These are phyloP conservation scores for Globisporangium heterothallicum DNA, from an alignment of 352 stramenopile genomes.

Conservation along the genomic window DNA sequence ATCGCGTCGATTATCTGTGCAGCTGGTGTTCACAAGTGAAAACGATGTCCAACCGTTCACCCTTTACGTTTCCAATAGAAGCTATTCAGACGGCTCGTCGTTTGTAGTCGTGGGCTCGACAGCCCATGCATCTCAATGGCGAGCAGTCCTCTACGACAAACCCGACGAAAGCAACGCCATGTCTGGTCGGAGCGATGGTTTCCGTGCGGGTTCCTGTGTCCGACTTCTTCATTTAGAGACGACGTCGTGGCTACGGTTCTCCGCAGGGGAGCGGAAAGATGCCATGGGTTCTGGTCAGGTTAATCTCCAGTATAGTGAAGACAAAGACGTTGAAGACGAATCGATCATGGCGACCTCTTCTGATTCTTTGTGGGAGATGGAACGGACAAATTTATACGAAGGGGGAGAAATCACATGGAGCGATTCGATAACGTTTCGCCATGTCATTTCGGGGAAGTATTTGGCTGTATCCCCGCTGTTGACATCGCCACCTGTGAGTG, in stretches of 20 bases:
- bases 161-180: constrained; percentile 12
- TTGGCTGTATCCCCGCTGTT: constrained; percentile 24
- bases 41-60: constrained; percentile 41
- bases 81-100: constrained; percentile 22
- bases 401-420: constrained; percentile 53
- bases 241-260: constrained; percentile 52
- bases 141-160: constrained; percentile 51
- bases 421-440: constrained; percentile 41
- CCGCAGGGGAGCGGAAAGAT: background rate
- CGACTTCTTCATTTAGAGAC: constrained; percentile 64
- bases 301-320: constrained; percentile 42
- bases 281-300: constrained; percentile 14
- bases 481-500: constrained; percentile 13
- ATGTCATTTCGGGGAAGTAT: constrained; percentile 55
- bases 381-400: constrained; percentile 40
- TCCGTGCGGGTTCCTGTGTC: constrained; percentile 52
- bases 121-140: constrained; percentile 54
- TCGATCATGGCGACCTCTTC: constrained; percentile 25
- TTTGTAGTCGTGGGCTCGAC: constrained; percentile 44
- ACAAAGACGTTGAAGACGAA: constrained; percentile 31
- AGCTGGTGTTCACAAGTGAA: constrained; percentile 49
- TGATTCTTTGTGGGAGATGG: constrained; percentile 62
- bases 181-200: constrained; percentile 8
- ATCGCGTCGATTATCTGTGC: background rate
- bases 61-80: constrained; percentile 63